These are phyloP conservation scores for Fragilariopsis cylindrus DNA, from an alignment of 108 stramenopile genomes.

Conservation along the genomic window DNA sequence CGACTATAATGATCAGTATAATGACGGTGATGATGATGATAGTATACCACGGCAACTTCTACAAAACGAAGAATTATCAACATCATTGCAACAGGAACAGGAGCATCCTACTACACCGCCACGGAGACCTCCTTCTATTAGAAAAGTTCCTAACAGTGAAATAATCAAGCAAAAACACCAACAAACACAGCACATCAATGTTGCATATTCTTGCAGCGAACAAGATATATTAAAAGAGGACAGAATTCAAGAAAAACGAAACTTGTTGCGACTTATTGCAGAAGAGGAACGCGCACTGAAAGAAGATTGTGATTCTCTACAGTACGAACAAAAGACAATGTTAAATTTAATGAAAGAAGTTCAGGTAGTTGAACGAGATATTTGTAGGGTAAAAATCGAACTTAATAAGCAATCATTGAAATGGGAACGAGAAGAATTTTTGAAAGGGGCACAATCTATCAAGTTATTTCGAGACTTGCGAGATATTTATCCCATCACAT, in stretches of 20 bases:
- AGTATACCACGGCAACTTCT: not conserved
- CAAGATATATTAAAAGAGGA: slow-evolving; percentile 6
- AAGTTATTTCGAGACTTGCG: slow-evolving; percentile 46
- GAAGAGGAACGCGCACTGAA: slow-evolving; percentile 15
- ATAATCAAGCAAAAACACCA: not conserved
- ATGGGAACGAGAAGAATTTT: slow-evolving; percentile 17
- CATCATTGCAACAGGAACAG: not conserved
- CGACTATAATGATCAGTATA: slow-evolving; percentile 11
- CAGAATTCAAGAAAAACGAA: slow-evolving; percentile 5
- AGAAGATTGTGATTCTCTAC: slow-evolving; percentile 5
- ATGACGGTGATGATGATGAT: slow-evolving; percentile 7
- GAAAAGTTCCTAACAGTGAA: too few relatives aligned
- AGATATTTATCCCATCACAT: slow-evolving; percentile 41
- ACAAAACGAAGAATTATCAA: not conserved
- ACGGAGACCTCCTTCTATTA: not conserved
- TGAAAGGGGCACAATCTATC: slow-evolving; percentile 38
- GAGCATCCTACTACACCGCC: not conserved
- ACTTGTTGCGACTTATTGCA: slow-evolving; percentile 13
- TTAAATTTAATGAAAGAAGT: slow-evolving; percentile 7
- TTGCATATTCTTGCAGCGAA: not conserved
- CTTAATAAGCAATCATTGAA: slow-evolving; percentile 8
- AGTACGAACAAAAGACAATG: slow-evolving; percentile 21
- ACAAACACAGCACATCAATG: not conserved
- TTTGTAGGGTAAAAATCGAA: slow-evolving; percentile 7
- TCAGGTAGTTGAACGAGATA: slow-evolving; percentile 20